Percentiles rank a stretch among this genome's conserved stretches.
These are phyloP conservation scores for Sporothrix luriei DNA, from an alignment of 2,329 filamentous ascomycete species.

Conservation along the genomic window DNA sequence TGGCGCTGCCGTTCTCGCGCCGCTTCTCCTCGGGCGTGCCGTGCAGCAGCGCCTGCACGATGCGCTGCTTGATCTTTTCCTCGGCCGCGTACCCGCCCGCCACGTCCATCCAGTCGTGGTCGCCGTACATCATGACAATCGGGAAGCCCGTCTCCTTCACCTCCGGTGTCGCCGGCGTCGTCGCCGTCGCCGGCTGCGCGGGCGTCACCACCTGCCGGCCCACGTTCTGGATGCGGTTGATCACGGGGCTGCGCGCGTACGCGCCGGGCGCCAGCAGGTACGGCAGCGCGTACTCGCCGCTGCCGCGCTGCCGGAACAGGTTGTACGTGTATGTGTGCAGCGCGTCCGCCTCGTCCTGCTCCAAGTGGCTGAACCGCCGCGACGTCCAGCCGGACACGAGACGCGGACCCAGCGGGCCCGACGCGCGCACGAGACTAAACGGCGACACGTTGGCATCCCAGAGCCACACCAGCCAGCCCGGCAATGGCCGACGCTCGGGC, in stretches of 20 bases:
- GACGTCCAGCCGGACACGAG: slow-evolving; percentile 95
- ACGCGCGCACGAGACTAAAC: slow-evolving; percentile 84
- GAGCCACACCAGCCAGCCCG: slow-evolving; percentile 86
- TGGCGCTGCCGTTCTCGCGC: slow-evolving; percentile 76
- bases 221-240: slow-evolving; percentile 82
- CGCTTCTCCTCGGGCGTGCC: slow-evolving; percentile 69
- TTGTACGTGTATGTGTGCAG: slow-evolving; percentile 94
- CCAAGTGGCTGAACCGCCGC: slow-evolving; percentile 87
- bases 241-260: slow-evolving; percentile 83
- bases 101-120: slow-evolving; percentile 99
- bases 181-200: slow-evolving; percentile 35
- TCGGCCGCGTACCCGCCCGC: slow-evolving; percentile 78
- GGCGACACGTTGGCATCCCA: slow-evolving; percentile 98
- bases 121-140: slow-evolving; percentile 92
- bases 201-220: slow-evolving; percentile 66
- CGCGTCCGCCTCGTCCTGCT: slow-evolving; percentile 74
- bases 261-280: slow-evolving; percentile 94
- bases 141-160: slow-evolving; percentile 69
- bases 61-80: slow-evolving; percentile 73
- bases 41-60: slow-evolving; percentile 59
- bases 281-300: slow-evolving; percentile 88
- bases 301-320: slow-evolving; percentile 88
- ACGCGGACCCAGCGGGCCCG: slow-evolving; percentile 85
- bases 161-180: slow-evolving; percentile 40
- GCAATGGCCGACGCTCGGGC: slow-evolving; percentile 58